A percentile compares a stretch with the other conserved stretches of the same genome.
These are phyloP conservation scores for Starmerella sp. DNA, from an alignment of 805 yeast species.

Conservation along the genomic window DNA sequence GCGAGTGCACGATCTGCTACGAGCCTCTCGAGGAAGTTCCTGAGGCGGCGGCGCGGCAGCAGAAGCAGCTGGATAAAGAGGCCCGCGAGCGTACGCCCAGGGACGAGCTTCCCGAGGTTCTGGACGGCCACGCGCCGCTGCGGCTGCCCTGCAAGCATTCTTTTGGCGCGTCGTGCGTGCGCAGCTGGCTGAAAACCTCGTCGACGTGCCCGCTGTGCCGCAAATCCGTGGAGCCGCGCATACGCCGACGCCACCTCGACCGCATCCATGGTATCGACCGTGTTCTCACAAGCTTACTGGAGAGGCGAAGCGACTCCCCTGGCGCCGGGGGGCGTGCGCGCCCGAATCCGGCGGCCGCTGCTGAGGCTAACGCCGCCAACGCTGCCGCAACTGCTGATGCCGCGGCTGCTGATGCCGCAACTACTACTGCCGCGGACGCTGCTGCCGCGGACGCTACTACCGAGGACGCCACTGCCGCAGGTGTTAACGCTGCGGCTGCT, in stretches of 20 bases:
- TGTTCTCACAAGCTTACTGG: too few relatives aligned
- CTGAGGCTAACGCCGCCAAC: not conserved
- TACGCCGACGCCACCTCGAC: too few relatives aligned
- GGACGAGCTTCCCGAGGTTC: not conserved
- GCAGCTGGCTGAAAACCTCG: slow-evolving; percentile 68
- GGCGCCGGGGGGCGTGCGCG: not conserved
- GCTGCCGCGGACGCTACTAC: too few relatives aligned
- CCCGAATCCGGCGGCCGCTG: too few relatives aligned
- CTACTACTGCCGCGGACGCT: not conserved
- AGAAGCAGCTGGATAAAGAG: not conserved
- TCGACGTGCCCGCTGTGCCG: slow-evolving; percentile 84
- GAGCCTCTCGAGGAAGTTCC: slow-evolving; percentile 15
- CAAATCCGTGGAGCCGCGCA: slow-evolving; percentile 33
- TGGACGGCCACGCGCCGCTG: slow-evolving; percentile 47
- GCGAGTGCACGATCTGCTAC: slow-evolving; percentile 20
- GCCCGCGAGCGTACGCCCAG: not conserved
- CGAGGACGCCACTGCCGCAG: too few relatives aligned
- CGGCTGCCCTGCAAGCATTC: slow-evolving; percentile 75
- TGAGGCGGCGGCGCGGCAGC: not conserved
- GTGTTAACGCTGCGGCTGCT: too few relatives aligned
- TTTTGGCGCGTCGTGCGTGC: slow-evolving; percentile 77
- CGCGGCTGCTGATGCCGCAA: too few relatives aligned
- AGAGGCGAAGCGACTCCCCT: not conserved
- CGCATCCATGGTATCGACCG: too few relatives aligned
- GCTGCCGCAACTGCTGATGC: not conserved